These are phyloP conservation scores for Polytolypa hystricis DNA, from an alignment of 2,329 filamentous ascomycete species.

Conservation along the genomic window DNA sequence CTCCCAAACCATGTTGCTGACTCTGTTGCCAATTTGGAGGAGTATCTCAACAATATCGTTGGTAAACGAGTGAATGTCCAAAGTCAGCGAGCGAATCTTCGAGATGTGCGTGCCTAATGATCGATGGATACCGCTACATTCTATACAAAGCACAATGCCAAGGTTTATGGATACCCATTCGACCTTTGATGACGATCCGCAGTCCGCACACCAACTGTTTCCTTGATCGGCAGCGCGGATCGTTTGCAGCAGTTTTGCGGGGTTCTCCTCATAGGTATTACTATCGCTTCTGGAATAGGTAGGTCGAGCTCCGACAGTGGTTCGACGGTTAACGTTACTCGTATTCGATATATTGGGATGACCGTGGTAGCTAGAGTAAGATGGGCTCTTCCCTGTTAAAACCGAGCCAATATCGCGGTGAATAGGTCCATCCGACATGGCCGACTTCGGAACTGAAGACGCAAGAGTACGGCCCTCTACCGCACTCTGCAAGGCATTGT, in stretches of 20 bases:
- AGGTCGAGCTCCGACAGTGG: constrained; percentile 82
- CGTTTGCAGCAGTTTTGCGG: constrained; percentile 74
- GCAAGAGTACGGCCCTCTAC: constrained; percentile 65
- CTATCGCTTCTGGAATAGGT: constrained; percentile 57
- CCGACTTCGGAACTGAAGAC: constrained; percentile 33
- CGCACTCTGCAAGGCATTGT: constrained; percentile 91
- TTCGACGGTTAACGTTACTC: constrained; percentile 65
- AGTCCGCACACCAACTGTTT: constrained; percentile 90
- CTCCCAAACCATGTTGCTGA: constrained; percentile 97
- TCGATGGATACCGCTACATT: constrained; percentile 94
- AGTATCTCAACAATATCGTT: constrained; percentile 93
- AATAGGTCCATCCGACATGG: constrained; percentile 45
- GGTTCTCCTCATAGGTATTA: constrained; percentile 66
- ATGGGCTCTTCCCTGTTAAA: constrained; percentile 78
- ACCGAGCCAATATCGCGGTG: constrained; percentile 86
- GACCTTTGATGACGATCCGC: constrained; percentile 79
- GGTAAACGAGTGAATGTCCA: constrained; percentile 94
- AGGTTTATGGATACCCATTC: constrained; percentile 99
- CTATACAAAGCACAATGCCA: constrained; percentile 90
- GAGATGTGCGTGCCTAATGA: constrained; percentile 96
- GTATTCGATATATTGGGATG: constrained; percentile 31
- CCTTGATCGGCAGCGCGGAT: constrained; percentile 84
- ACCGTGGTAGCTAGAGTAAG: constrained; percentile 44
- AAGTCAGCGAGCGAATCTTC: constrained; percentile 86
- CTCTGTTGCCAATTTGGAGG: constrained; percentile 79